Base-by-base conservation (phyloP, 2,329 filamentous ascomycete species). In the Cladosporium sp. region DNA sequence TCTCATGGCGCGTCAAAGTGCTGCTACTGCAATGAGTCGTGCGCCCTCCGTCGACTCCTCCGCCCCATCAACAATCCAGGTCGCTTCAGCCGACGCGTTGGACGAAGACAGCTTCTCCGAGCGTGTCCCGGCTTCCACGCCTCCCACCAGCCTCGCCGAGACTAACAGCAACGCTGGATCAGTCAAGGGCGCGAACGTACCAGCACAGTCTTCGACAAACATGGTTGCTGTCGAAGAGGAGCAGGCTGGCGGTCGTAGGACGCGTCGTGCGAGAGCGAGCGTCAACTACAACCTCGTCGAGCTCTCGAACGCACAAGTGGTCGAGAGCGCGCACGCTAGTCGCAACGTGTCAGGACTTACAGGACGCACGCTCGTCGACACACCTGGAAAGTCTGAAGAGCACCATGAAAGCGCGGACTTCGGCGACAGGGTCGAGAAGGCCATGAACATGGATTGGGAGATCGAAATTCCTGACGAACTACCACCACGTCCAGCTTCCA, bases 61-160 rank as follows among this genome's bases (percentile, higher is more conserved):
- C 2, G 76, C 78, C 10, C 72, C 77, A 49, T 82, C 80, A 57
- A 78, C 77, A 71, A 80, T 81, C 69, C 76, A 78, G 41, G 78
- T 79, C 52, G 74, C 71, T 47, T 73, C 70, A 65, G 72, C 66
- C 68, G 52, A 55, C 52, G 52, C 52, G 52, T 68, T 68, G 49
- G 73, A 75, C 66, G 69, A 73, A 65, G 73, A 73, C 66, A 74
- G 73, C 70, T 71, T 75, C 76, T 79, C 84, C 81, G 84, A 84
- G 80, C 86, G 85, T 59, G 80, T 77, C 41, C 72, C 83, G 30
- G 84, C 81, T 72, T 89, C 86, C 24, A 90, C 89, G 66, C 88
- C 89, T 57, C 87, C 88, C 28, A 91, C 88, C 59, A 90, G 87
- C 71, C 80, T 88, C 70, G 86, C 85, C 73, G 88, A 90, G 75